These are phyloP conservation scores for Arachis monticola DNA, from an alignment of 331 rosid genomes.

Conservation along the genomic window DNA sequence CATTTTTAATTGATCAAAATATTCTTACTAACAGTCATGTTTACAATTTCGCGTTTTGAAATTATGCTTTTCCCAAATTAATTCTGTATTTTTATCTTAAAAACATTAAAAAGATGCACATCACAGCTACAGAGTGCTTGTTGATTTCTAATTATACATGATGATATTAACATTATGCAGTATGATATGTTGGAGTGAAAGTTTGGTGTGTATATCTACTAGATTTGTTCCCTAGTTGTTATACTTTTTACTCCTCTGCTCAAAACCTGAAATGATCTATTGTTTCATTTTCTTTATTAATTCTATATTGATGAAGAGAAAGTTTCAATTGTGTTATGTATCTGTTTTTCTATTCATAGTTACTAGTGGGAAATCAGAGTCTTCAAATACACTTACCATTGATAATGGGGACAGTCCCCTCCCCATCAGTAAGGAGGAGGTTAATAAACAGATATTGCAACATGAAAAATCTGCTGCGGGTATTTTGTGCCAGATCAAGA, in stretches of 20 bases:
- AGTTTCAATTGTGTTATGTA: constrained; percentile 26
- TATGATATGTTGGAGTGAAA: constrained; percentile 9
- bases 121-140: no score
- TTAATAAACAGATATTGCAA: constrained; percentile 57
- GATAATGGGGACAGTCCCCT: constrained; percentile 40
- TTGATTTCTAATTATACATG: neutral
- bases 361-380: constrained; percentile 54
- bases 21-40: no score
- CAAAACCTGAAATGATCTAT: constrained; percentile 4
- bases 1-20: no score
- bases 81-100: no score
- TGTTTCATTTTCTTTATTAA: constrained; percentile 32
- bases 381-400: constrained; percentile 43
- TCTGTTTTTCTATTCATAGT: constrained; percentile 40
- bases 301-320: constrained; percentile 29
- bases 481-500: constrained; percentile 68
- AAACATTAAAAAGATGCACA: no score
- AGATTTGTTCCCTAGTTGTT: neutral
- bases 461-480: constrained; percentile 81
- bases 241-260: neutral
- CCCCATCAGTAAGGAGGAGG: constrained; percentile 54
- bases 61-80: no score
- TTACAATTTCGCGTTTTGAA: no score
- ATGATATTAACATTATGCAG: constrained; percentile 11
- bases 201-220: constrained; percentile 16